Evolutionary conservation across 1,139 yeast genomes (phyloP), one percentile per base, ranked within the genome.

Genomic region (Diutina mesorugosa): DNA sequence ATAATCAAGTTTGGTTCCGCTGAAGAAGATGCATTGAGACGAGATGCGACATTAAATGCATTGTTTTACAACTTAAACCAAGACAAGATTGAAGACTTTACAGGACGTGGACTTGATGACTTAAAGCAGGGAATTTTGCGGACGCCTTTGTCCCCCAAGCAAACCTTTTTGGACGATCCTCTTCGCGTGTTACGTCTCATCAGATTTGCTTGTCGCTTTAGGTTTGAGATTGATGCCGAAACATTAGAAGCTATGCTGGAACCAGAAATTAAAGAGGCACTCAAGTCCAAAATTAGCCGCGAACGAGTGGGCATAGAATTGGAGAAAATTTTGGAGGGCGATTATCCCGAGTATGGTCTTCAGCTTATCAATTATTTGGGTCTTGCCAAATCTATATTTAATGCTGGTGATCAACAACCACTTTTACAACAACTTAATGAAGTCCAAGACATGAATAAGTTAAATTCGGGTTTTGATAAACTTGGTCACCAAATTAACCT

Each of bases 11-110:
- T 85, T 65, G 99, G 99, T 0, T 90, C 98, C 0, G 93, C 98
- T 0, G 79, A 81, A 60, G 89, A 93, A 65, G 99, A 93, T 69
- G 97, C 99, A 0, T 74, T 82, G 63, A 79, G 99, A 64, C 76
- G 99, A 65, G 99, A 93, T 71, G 98, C 98, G 2, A 93, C 99
- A 0, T 73, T 93, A 59, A 87, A 93, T 69, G 96, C 99, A 0
- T 72, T 93, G 46, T 93, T 93, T 66, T 93, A 87, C 70, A 93
- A 93, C 68, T 76, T 93, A 55, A 79, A 80, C 58, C 80, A 83
- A 18, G 74, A 73, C 28, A 64, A 76, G 59, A 84, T 93, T 28
- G 99, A 93, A 65, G 99, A 93, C 69, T 83, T 85, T 60, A 93
- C 99, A 0, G 81, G 79, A 0, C 66, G 67, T 28, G 99, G 99